phyloP scores from a whole-genome alignment of 148 eudicot species.

The Spergularia marina region DNA sequence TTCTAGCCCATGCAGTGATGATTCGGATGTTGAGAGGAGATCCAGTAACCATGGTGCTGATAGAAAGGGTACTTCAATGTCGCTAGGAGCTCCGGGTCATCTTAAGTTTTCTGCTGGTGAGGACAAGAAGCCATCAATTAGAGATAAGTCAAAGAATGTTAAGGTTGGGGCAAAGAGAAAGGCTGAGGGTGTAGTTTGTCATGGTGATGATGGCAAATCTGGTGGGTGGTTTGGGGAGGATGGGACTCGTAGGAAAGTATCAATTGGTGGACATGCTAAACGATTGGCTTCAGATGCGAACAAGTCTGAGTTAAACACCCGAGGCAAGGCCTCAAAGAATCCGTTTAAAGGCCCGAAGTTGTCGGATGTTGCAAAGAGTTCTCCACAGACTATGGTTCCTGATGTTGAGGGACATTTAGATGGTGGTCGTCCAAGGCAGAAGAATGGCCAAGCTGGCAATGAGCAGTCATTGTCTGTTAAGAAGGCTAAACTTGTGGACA shows the following conservation, averaged over 20 bases:
- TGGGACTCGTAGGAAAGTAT: conserved; percentile 26
- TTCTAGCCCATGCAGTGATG: conserved; percentile 36
- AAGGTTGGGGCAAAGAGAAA: conserved; percentile 40
- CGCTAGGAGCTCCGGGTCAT: conserved; percentile 26
- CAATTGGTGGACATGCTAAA: conserved; percentile 32
- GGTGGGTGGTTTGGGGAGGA: conserved; percentile 27
- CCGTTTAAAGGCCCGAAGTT: conserved; percentile 34
- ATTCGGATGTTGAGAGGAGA: conserved; percentile 24
- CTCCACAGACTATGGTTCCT: conserved; percentile 27
- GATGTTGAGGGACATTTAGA: conserved; percentile 32
- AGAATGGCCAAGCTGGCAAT: conserved; percentile 30
- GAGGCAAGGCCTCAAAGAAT: conserved; percentile 35
- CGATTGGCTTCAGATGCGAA: conserved; percentile 32
- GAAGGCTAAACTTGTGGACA: conserved; percentile 47
- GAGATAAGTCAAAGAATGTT: conserved; percentile 33
- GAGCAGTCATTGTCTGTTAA: conserved; percentile 35
- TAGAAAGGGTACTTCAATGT: conserved; percentile 21
- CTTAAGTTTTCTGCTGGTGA: conserved; percentile 31
- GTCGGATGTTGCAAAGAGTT: conserved; percentile 31
- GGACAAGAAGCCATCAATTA: conserved; percentile 39
- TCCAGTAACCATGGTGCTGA: conserved; percentile 6
- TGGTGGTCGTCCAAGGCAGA: conserved; percentile 31
- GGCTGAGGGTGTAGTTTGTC: conserved; percentile 24
- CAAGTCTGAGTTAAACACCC: conserved; percentile 28
- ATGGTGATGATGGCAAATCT: conserved; percentile 25